These are phyloP conservation scores for Corymbia calophylla DNA, from an alignment of 441 rosid species.

Conservation along the genomic window DNA sequence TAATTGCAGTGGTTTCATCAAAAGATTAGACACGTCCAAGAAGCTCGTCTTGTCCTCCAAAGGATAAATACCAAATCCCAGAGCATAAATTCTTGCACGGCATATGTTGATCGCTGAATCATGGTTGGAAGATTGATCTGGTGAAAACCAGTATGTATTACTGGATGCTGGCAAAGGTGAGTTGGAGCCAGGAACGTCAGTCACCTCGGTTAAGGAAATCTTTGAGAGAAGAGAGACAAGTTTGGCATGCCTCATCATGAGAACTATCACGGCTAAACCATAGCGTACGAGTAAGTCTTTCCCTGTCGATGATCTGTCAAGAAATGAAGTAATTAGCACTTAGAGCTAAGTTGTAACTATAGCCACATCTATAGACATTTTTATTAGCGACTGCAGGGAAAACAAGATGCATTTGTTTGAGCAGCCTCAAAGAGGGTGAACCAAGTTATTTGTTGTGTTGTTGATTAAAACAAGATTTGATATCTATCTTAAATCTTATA, in stretches of 20 bases:
- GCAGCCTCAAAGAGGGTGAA: background rate
- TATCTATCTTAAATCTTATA: background rate
- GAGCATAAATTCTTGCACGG: slow-evolving; percentile 51
- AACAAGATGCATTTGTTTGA: background rate
- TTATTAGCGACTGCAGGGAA: background rate
- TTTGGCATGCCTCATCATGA: slow-evolving; percentile 72
- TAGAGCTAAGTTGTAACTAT: background rate
- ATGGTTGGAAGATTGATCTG: slow-evolving; percentile 26
- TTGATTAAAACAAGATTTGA: background rate
- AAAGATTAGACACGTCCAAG: slow-evolving; percentile 33
- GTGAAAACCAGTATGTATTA: slow-evolving; percentile 74
- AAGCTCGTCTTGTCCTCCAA: slow-evolving; percentile 16
- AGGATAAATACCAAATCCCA: slow-evolving; percentile 45
- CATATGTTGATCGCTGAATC: slow-evolving; percentile 54
- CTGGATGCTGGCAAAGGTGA: slow-evolving; percentile 57
- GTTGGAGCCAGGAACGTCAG: slow-evolving; percentile 7
- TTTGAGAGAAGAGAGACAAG: slow-evolving; percentile 55
- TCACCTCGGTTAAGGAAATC: slow-evolving; percentile 3
- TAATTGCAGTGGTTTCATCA: slow-evolving; percentile 42
- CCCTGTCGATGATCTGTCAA: slow-evolving; percentile 62
- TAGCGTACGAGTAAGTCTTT: slow-evolving; percentile 75
- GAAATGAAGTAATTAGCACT: background rate
- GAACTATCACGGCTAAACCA: slow-evolving; percentile 84
- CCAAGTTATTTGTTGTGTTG: background rate
- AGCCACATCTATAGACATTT: background rate